These are phyloP conservation scores for Chernovozyma aurita DNA, from an alignment of 1,139 yeast genomes.

Conservation along the genomic window DNA sequence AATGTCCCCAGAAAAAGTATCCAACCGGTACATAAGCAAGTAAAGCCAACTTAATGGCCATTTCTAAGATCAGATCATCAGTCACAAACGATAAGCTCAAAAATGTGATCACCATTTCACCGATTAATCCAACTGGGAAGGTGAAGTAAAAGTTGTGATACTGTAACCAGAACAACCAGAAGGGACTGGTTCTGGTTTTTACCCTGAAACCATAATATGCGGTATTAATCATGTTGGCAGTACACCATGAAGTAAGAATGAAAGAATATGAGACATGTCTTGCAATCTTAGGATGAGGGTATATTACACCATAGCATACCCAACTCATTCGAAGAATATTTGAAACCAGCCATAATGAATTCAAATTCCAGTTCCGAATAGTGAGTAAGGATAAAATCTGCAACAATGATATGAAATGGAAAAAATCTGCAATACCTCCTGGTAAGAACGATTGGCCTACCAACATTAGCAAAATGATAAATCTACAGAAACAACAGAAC, in stretches of 20 bases:
- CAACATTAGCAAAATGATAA: constrained; percentile 50
- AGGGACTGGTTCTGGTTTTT: constrained; percentile 34
- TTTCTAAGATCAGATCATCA: constrained; percentile 27
- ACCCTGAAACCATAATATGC: constrained; percentile 45
- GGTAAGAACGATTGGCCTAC: constrained; percentile 61
- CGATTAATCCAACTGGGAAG: constrained; percentile 40
- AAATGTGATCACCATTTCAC: constrained; percentile 53
- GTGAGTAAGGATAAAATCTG: constrained; percentile 28
- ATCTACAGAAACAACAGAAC: constrained; percentile 49
- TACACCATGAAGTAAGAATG: constrained; percentile 43
- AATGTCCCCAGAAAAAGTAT: constrained; percentile 33
- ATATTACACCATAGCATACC: constrained; percentile 44
- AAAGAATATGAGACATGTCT: constrained; percentile 46
- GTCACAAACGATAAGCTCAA: constrained; percentile 44
- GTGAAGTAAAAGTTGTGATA: constrained; percentile 37
- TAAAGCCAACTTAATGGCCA: constrained; percentile 22
- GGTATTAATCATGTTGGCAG: constrained; percentile 37
- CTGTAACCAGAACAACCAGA: constrained; percentile 34
- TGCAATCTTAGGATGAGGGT: constrained; percentile 46
- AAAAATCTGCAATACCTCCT: constrained; percentile 67
- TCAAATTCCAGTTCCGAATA: constrained; percentile 15
- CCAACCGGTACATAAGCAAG: constrained; percentile 35
- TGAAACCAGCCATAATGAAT: constrained; percentile 26
- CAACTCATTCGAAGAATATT: constrained; percentile 34
- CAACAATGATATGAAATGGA: constrained; percentile 38